Conservation (phyloP, 1,139 yeast species). For the Casaregolazyma lundiana region DNA sequence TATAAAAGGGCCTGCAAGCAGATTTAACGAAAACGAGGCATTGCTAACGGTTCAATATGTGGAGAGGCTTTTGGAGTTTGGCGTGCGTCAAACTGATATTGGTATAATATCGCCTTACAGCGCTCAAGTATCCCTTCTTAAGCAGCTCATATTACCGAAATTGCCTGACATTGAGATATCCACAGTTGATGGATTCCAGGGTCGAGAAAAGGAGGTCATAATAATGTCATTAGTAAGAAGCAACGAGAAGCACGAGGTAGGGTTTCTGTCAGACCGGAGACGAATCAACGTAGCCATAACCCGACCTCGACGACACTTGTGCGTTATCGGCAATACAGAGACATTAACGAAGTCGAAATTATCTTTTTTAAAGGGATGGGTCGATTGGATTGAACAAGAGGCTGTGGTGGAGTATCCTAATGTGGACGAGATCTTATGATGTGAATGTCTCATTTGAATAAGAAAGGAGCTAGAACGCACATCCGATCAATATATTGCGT, state of each 20-base stretch:
- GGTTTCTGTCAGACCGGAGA: conserved; percentile 67
- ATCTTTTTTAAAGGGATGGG: conserved; percentile 61
- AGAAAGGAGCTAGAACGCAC: too few species aligned
- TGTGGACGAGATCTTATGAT: conserved; percentile 26
- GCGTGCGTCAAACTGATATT: conserved; percentile 42
- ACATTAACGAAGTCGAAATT: conserved; percentile 50
- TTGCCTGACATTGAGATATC: conserved; percentile 69
- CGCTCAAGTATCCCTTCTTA: conserved; percentile 71
- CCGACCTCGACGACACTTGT: conserved; percentile 78
- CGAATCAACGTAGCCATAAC: conserved; percentile 85
- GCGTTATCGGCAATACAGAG: conserved; percentile 83
- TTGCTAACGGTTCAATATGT: conserved; percentile 57
- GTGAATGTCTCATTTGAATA: neutral
- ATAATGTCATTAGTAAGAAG: conserved; percentile 78
- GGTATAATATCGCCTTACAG: conserved; percentile 88
- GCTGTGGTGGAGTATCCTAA: conserved; percentile 71
- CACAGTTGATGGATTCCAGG: conserved; percentile 90
- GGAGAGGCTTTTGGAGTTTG: conserved; percentile 46
- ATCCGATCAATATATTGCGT: too few species aligned
- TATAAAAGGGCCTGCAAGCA: conserved; percentile 30
- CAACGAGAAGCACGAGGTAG: conserved; percentile 61
- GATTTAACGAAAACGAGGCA: conserved; percentile 72
- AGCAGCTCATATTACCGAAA: conserved; percentile 42
- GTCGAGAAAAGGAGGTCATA: conserved; percentile 83
- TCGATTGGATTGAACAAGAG: conserved; percentile 60